Conservation (phyloP, 23 red algal species). For the Gracilaria gracilis region DNA sequence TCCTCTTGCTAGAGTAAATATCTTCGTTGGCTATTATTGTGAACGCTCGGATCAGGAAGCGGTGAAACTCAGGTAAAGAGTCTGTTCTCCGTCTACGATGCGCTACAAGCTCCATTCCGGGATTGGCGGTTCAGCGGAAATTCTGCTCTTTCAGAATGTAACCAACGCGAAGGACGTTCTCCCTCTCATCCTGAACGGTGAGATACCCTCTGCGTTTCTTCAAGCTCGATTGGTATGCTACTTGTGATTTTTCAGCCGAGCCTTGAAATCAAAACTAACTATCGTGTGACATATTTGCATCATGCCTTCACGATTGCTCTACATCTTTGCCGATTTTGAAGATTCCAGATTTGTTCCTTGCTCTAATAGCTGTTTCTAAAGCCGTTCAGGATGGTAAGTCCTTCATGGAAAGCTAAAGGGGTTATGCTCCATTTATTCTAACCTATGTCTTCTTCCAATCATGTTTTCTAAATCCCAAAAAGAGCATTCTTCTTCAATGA, state of each 20-base stretch:
- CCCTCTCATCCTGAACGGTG: conserved; percentile 9
- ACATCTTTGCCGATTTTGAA: too few species aligned
- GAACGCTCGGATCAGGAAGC: too few species aligned
- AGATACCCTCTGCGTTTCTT: conserved; percentile 52
- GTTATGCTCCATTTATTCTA: background rate
- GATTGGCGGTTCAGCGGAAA: conserved; percentile 11
- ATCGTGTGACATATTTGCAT: background rate
- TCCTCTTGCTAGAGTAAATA: too few species aligned
- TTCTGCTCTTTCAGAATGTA: conserved; percentile 56
- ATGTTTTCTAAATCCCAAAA: background rate
- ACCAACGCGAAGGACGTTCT: conserved; percentile 23
- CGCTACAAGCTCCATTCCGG: background rate
- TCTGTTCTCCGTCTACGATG: background rate
- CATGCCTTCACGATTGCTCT: too few species aligned
- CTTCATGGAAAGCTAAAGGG: background rate
- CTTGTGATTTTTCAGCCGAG: too few species aligned
- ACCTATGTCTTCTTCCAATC: background rate
- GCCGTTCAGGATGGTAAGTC: conserved; percentile 59
- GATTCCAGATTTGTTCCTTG: conserved; percentile 52
- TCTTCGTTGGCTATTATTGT: too few species aligned
- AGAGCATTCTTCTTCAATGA: conserved; percentile 18
- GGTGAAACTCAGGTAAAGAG: too few species aligned
- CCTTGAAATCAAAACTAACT: background rate
- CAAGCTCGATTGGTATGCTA: conserved; percentile 48
- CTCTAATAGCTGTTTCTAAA: conserved; percentile 43